Base-by-base conservation (phyloP, 768 basidiomycete genomes). In the Pisolithus microcarpus region DNA sequence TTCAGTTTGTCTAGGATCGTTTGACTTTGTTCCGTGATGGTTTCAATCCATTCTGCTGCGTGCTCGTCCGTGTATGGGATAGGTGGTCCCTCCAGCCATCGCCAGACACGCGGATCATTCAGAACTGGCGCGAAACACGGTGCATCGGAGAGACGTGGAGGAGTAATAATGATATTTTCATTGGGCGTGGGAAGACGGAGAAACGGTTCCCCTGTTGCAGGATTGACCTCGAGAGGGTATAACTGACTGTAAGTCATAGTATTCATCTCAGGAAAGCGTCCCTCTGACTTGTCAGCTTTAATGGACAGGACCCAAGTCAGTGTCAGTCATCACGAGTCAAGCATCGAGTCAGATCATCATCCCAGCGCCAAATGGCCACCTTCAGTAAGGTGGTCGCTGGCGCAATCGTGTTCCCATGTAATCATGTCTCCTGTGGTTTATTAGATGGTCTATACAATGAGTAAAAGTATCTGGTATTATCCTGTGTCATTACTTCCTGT, bases 151-250 rank as follows among this genome's bases (percentile, higher is more conserved):
- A 58, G 47, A 38, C 82, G 78, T 16, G 79, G 78, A 16, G 83
- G 76, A 7, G 82, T 85, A 36, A 85, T 53, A 50, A 85, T 75
- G 55, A 84, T 77, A 52, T 70, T 70, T 43, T 78, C 72, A 49
- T 72, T 69, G 37, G 80, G 80, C 34, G 64, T 55, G 4, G 73
- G 68, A 19, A 85, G 71, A 10, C 75, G 76, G 15, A 85, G 70
- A 63, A 78, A 84, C 1, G 74, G 75, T 56, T 83, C 80, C 40
- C 72, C 72, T 1, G 75, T 78, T 23, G 49, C 48, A 3, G 67
- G 49, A 49, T 78, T 71, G 45, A 70, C 53, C 60, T 74, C 67
- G 7, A 78, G 70, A 0, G 77, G 77, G 38, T 65, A 59, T 39
- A 66, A 50, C 24, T 68, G 70, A 19, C 28, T 49, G 5, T 8